These are phyloP conservation scores for Nymphaea colorata DNA, from an alignment of 164 flowering plant species.

Conservation along the genomic window DNA sequence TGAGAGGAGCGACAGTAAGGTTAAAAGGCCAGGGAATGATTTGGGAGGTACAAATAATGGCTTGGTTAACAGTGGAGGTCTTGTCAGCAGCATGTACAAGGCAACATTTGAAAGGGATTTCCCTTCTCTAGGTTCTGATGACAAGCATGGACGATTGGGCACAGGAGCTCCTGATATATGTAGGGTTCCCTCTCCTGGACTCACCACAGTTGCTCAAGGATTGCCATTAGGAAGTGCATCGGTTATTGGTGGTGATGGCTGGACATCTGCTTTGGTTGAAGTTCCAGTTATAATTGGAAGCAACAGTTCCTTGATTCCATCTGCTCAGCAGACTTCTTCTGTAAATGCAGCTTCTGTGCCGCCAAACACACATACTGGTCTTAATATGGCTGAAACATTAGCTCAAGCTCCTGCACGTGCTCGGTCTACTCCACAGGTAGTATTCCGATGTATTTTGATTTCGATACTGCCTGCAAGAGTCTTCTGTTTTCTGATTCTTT, in stretches of 20 bases:
- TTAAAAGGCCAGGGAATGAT: constrained; percentile 22
- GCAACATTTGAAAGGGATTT: constrained; percentile 49
- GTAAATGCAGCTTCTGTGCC: constrained; percentile 14
- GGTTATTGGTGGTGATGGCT: constrained; percentile 58
- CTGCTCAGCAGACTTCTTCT: constrained; percentile 30
- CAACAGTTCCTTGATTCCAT: constrained; percentile 18
- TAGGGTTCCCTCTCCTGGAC: constrained; percentile 51
- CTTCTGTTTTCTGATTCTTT: constrained; percentile 4
- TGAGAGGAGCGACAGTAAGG: constrained; percentile 40
- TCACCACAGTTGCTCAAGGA: constrained; percentile 41
- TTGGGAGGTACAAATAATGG: constrained; percentile 14
- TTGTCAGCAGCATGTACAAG: constrained; percentile 27
- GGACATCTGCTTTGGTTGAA: constrained; percentile 85
- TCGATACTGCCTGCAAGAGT: neutral
- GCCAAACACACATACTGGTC: constrained; percentile 31
- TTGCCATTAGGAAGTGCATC: constrained; percentile 48
- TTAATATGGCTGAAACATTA: constrained; percentile 91
- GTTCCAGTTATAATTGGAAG: constrained; percentile 46
- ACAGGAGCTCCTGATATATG: constrained; percentile 25
- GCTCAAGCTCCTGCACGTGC: constrained; percentile 59
- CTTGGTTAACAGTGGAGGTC: constrained; percentile 16
- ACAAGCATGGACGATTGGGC: constrained; percentile 21
- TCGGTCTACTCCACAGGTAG: constrained; percentile 60
- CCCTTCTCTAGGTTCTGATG: constrained; percentile 64
- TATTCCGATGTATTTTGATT: neutral